Conservation (phyloP, 2,329 filamentous ascomycete species). For the Atkinsonella texensis region DNA sequence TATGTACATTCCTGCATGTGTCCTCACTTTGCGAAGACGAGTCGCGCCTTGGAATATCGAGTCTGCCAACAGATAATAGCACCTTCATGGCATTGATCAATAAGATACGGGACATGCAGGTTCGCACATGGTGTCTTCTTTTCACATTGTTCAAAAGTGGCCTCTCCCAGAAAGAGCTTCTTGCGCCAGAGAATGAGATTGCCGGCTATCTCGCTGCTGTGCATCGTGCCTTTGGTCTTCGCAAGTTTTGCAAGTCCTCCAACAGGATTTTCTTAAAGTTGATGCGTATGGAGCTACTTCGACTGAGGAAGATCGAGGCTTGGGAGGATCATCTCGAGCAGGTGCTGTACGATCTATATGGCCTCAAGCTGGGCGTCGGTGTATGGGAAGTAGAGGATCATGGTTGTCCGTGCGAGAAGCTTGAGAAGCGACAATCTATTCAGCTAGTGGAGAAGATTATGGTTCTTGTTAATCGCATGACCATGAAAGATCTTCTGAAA, state of each 20-base stretch:
- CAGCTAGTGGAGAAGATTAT: slow-evolving; percentile 77
- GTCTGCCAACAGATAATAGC: slow-evolving; percentile 45
- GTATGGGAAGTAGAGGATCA: slow-evolving; percentile 63
- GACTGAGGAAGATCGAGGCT: slow-evolving; percentile 62
- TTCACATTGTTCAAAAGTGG: slow-evolving; percentile 71
- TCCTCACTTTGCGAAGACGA: slow-evolving; percentile 77
- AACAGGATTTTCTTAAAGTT: slow-evolving; percentile 84
- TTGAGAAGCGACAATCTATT: slow-evolving; percentile 71
- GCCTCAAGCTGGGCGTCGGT: slow-evolving; percentile 61
- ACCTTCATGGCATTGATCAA: slow-evolving; percentile 42
- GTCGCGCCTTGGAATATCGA: slow-evolving; percentile 62
- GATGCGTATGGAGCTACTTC: slow-evolving; percentile 74
- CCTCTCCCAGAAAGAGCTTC: slow-evolving; percentile 51
- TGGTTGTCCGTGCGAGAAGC: slow-evolving; percentile 60
- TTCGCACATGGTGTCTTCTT: slow-evolving; percentile 77
- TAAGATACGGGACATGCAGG: slow-evolving; percentile 75
- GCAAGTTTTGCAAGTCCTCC: slow-evolving; percentile 73
- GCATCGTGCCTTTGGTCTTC: slow-evolving; percentile 72
- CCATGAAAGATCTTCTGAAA: slow-evolving; percentile 83
- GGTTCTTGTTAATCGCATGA: slow-evolving; percentile 66
- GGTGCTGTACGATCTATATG: slow-evolving; percentile 72
- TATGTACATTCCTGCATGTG: slow-evolving; percentile 66
- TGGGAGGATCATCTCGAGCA: slow-evolving; percentile 82
- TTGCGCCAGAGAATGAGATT: slow-evolving; percentile 56
- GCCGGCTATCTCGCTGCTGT: slow-evolving; percentile 71